These are phyloP conservation scores for Nepenthes alata DNA, from an alignment of 179 eudicot species.

Conservation along the genomic window DNA sequence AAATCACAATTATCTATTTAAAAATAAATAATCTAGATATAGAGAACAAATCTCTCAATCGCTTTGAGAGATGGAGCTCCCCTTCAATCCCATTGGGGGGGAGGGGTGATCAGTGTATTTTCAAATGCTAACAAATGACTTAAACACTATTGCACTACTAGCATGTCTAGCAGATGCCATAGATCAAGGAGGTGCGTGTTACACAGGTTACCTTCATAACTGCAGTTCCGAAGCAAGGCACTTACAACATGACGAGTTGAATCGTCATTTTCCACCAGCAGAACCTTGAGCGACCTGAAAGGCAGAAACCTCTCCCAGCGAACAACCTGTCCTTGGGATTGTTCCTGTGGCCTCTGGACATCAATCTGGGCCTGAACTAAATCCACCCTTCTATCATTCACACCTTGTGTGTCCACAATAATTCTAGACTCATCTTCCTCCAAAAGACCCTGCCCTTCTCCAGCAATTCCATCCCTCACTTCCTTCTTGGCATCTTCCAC, in stretches of 20 bases:
- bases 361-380: slow-evolving; percentile 15
- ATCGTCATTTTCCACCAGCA: slow-evolving; percentile 52
- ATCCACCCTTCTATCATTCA: slow-evolving; percentile 10
- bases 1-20: too few species aligned
- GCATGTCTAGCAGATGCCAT: too few species aligned
- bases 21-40: too few species aligned
- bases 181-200: background rate
- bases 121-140: too few species aligned
- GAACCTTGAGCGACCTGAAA: slow-evolving; percentile 37
- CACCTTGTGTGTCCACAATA: slow-evolving; percentile 14
- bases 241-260: slow-evolving; percentile 55
- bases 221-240: slow-evolving; percentile 53
- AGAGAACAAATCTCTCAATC: too few species aligned
- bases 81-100: too few species aligned
- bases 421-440: slow-evolving; percentile 35
- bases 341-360: slow-evolving; percentile 19
- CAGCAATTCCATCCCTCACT: slow-evolving; percentile 19
- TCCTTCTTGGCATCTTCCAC: slow-evolving; percentile 26
- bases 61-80: too few species aligned
- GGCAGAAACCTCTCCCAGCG: slow-evolving; percentile 60
- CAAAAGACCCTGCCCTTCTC: slow-evolving; percentile 31
- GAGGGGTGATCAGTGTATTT: too few species aligned
- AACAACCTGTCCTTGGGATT: slow-evolving; percentile 24
- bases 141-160: too few species aligned
- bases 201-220: slow-evolving; percentile 39